These are phyloP conservation scores for Emmonsiellopsis sp. DNA, from an alignment of 2,329 filamentous ascomycete genomes.

Conservation along the genomic window DNA sequence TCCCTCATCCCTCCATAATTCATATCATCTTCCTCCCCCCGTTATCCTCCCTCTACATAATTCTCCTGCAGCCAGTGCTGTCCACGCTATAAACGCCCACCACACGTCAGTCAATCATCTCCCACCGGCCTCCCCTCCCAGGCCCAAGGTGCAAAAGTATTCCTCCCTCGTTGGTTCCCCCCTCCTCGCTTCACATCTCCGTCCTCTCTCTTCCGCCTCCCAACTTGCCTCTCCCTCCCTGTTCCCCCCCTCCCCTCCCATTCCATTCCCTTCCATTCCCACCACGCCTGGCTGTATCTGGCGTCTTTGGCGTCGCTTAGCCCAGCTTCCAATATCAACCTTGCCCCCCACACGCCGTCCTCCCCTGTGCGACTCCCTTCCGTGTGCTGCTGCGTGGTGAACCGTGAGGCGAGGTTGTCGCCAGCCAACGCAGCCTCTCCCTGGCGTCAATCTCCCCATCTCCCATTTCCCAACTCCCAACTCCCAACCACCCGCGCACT, in stretches of 20 bases:
- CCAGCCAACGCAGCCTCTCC: background rate
- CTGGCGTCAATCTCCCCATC: background rate
- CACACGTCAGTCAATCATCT: too few relatives aligned
- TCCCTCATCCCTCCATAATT: slow-evolving; percentile 6
- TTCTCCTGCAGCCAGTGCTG: too few relatives aligned
- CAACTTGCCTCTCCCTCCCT: too few relatives aligned
- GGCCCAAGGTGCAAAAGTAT: background rate
- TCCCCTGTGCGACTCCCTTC: background rate
- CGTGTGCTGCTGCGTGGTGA: background rate
- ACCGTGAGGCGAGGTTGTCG: background rate
- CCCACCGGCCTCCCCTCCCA: too few relatives aligned
- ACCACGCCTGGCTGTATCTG: background rate
- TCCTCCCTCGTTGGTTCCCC: slow-evolving; percentile 1
- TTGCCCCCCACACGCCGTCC: background rate
- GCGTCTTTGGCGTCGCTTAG: background rate
- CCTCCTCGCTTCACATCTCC: slow-evolving; percentile 7
- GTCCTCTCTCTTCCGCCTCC: slow-evolving; percentile 7
- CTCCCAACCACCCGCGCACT: slow-evolving; percentile 13
- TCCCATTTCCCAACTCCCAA: background rate
- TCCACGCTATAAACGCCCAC: too few relatives aligned
- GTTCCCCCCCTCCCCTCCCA: slow-evolving; percentile 7
- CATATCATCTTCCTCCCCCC: slow-evolving; percentile 4
- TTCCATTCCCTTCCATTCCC: slow-evolving; percentile 3
- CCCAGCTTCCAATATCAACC: background rate
- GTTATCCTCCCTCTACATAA: slow-evolving; percentile 7